phyloP scores from a whole-genome alignment of 2,329 filamentous ascomycete genomes.

The Fusarium piperis region DNA sequence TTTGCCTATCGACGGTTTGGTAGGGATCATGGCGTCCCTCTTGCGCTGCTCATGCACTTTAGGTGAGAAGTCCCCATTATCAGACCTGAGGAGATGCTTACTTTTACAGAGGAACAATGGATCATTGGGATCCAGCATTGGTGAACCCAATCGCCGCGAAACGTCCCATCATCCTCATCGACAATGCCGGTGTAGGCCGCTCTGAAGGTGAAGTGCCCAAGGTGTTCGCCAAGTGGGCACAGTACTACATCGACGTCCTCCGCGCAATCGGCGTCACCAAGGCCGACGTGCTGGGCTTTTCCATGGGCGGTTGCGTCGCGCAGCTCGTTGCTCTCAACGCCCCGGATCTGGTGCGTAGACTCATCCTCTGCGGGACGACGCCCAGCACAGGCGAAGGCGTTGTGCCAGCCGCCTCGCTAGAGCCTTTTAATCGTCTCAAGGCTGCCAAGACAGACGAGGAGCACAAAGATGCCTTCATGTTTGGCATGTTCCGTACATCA shows the following conservation, averaged over 20 bases:
- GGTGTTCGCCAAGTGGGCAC: conserved; percentile 44
- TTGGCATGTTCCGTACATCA: conserved; percentile 48
- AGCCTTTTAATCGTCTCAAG: conserved; percentile 47
- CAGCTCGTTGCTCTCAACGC: conserved; percentile 56
- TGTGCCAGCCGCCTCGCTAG: conserved; percentile 41
- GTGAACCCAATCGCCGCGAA: conserved; percentile 54
- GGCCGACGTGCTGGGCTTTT: conserved; percentile 60
- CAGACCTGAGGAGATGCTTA: not conserved
- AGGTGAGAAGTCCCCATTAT: conserved; percentile 37
- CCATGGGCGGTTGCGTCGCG: conserved; percentile 58
- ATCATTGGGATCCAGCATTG: conserved; percentile 55
- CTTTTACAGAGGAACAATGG: conserved; percentile 47
- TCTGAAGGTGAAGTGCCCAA: conserved; percentile 54
- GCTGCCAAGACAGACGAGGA: conserved; percentile 46
- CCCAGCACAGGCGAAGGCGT: conserved; percentile 52
- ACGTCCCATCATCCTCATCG: conserved; percentile 57
- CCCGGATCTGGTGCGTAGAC: conserved; percentile 49
- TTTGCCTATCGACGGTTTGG: conserved; percentile 49
- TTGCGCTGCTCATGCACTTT: conserved; percentile 46
- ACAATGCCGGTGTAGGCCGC: conserved; percentile 59
- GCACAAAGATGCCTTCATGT: conserved; percentile 46
- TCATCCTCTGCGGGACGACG: conserved; percentile 57
- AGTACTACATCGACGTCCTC: conserved; percentile 49
- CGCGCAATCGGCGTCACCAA: conserved; percentile 49
- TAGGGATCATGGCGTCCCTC: conserved; percentile 42